Conservation (phyloP, 371 early-diverging fungal genomes). For the Rhizomucor miehei region DNA sequence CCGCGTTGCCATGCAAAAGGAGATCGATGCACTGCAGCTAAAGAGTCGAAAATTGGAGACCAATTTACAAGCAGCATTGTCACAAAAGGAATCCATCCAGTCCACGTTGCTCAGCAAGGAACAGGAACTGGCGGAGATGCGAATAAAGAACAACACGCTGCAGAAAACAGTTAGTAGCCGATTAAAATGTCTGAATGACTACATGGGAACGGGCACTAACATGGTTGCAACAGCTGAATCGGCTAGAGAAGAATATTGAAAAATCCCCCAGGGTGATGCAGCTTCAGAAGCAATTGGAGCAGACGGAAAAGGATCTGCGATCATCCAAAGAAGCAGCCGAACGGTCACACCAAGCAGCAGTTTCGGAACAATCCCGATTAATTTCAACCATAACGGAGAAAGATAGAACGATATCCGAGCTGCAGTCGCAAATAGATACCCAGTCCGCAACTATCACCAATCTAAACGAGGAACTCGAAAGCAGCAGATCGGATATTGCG, state of each 20-base stretch:
- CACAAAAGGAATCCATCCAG: conserved; percentile 24
- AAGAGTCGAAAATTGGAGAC: conserved; percentile 32
- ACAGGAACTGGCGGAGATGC: conserved; percentile 32
- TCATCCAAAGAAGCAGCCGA: conserved; percentile 3
- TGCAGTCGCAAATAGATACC: conserved; percentile 8
- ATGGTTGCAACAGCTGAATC: conserved; percentile 15
- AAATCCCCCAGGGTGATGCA: conserved; percentile 24
- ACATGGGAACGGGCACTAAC: neutral
- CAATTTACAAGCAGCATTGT: conserved; percentile 16
- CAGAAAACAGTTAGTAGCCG: conserved; percentile 28
- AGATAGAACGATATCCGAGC: conserved; percentile 11
- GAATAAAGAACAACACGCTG: conserved; percentile 25
- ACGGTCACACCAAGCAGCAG: conserved; percentile 7
- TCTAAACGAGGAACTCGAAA: conserved; percentile 6
- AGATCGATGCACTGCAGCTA: conserved; percentile 28
- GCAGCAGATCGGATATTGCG: conserved; percentile 2
- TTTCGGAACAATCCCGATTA: conserved; percentile 2
- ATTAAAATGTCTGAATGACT: neutral
- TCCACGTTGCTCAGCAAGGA: conserved; percentile 19
- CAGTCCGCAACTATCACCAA: conserved; percentile 5
- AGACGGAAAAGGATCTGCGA: conserved; percentile 18
- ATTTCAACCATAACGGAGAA: conserved; percentile 14
- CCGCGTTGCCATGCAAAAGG: conserved; percentile 33
- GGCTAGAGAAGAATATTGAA: conserved; percentile 23
- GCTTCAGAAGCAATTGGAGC: conserved; percentile 28